Base-by-base conservation (phyloP, 805 yeast species). In the Brettanomyces custersianus region DNA sequence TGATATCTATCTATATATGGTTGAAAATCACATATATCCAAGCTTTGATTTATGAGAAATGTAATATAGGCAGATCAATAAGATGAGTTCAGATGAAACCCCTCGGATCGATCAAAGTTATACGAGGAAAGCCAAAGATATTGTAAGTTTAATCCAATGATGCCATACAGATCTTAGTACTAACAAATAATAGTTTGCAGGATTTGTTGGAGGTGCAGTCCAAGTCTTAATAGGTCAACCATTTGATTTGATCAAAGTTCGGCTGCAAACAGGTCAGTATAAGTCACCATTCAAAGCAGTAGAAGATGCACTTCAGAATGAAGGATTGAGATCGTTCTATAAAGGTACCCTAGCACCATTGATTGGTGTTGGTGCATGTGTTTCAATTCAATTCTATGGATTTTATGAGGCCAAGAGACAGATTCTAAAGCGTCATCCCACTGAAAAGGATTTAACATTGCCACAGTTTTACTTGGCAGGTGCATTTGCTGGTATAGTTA, bases 281-380 rank as follows among this genome's bases (percentile, higher is more conserved):
- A 52, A 63, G 20, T 59, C 77, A 3, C 72, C 80, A 11, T 46
- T 68, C 6, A 60, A 62, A 33, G 76, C 78, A 12, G 51, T 77
- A 25, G 65, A 64, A 34, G 66, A 64, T 24, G 75, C 83, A 0
- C 47, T 78, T 31, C 64, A 63, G 25, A 72, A 70, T 29, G 84
- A 77, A 52, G 85, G 85, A 2, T 57, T 67, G n/a, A 42, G 57
- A 13, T 83, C 83, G 0, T 72, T 77, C 45, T 77, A 78, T 55
- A 61, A 77, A 49, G 84, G 84, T 16, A 79, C 81, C 5, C 59
- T 77, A 33, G 82, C 82, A 4, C 84, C 84, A n/a, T 61, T 77
- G 36, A 43, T 77, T 31, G 83, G 84, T 5, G 85, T 78, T 4
- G 77, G 83, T 1, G 77, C 72, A 1, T 77, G 85, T 59, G 85